Base-by-base conservation (phyloP, 176 grass and related monocot genomes). In the Chrysopogon serrulatus region DNA sequence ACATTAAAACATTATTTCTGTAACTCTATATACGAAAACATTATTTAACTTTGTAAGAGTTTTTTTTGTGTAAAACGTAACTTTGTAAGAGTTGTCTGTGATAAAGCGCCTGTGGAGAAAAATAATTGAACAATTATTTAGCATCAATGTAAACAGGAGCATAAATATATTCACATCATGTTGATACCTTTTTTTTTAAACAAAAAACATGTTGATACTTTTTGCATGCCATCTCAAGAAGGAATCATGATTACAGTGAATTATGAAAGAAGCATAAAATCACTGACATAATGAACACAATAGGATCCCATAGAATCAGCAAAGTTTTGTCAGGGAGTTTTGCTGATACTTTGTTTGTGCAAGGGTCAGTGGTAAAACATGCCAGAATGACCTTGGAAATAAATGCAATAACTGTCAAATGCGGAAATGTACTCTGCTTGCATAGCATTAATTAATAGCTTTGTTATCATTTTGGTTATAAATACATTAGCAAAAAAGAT, bases 31-130 rank as follows among this genome's bases (percentile, higher is more conserved):
- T n/a, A 14, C 10, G 2, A 80, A 47, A 57, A 75, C 3, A 21
- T 62, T 51, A 47, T 84, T 67, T 76, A n/a, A 76, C 63, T 84
- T 27, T 54, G 21, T 63, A 78, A 19, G 8, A 40, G 13, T 65
- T 73, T n/a, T n/a, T n/a, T n/a, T n/a, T n/a, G n/a, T n/a, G n/a
- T n/a, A n/a, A n/a, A n/a, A n/a, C 24, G 2, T 19, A 68, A 76
- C 63, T 84, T 27, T 54, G 21, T 63, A 78, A 19, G 8, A 40
- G 13, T 65, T 73, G 35, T 32, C 40, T 17, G 24, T 71, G 23
- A 47, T 4, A 45, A 61, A 31, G 37, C 19, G 12, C 19, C 3
- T 40, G 16, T 76, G 41, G 28, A 34, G 40, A 26, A 49, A 16
- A 44, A 79, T 32, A 70, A 73, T 85, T 39, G 77, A 41, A 51